Conservation (phyloP, 208 protist species). For the Crithidia fasciculata region DNA sequence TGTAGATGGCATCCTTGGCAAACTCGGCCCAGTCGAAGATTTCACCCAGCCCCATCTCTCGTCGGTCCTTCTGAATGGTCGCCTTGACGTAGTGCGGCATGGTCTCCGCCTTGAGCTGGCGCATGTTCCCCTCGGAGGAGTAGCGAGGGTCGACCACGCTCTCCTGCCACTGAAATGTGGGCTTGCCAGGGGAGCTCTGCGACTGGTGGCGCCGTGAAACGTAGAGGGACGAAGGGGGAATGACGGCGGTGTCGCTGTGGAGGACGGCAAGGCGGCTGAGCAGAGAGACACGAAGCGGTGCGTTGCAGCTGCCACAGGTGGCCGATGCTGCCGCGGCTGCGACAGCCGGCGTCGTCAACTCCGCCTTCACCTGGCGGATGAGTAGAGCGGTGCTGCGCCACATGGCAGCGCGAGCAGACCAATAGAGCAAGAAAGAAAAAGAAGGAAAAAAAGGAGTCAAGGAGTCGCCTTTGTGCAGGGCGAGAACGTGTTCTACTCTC, state of each 20-base stretch:
- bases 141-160: constrained; percentile 79
- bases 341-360: not conserved
- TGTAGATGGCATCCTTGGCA: constrained; percentile 87
- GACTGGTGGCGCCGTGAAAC: constrained; percentile 57
- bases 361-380: not conserved
- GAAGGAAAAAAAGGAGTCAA: not conserved
- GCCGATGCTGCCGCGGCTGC: not conserved
- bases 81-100: constrained; percentile 90
- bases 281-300: too few relatives aligned
- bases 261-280: too few relatives aligned
- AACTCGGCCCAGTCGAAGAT: constrained; percentile 90
- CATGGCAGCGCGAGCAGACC: not conserved
- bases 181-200: constrained; percentile 59
- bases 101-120: constrained; percentile 81
- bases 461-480: too few relatives aligned
- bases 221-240: constrained; percentile 6
- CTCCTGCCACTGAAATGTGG: constrained; percentile 61
- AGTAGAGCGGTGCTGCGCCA: constrained; percentile 12
- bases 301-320: not conserved
- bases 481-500: too few relatives aligned
- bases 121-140: constrained; percentile 71
- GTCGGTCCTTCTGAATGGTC: constrained; percentile 88
- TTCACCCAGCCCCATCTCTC: constrained; percentile 86
- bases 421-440: not conserved
- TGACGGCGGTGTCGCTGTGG: not conserved